Base-by-base conservation (phyloP, 2,329 filamentous ascomycete genomes). In the Diplodia scrobiculata region DNA sequence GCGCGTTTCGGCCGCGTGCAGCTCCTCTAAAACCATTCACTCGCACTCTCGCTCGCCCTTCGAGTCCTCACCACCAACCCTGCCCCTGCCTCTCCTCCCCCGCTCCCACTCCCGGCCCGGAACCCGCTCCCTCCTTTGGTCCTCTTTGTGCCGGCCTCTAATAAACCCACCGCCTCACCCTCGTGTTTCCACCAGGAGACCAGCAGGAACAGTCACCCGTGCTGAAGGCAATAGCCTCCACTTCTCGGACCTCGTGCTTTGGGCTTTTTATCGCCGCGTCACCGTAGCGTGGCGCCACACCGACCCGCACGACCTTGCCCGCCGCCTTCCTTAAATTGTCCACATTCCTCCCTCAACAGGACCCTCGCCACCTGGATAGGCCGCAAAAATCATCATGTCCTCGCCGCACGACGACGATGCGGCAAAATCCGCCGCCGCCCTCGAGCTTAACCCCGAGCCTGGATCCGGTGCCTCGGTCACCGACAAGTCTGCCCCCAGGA, bases 401-500 rank as follows among this genome's bases (percentile, higher is more conserved):
- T 6, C 34, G 29, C 29, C 29, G 29, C 29, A 32, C 29, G 29
- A 32, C 29, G 29, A 32, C 29, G 29, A 32, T n/a, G 17, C 53
- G 14, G 29, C n/a, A 34, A 38, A 17, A 6, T 41, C 34, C 5
- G 1, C 53, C 13, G 17, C 27, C 25, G 34, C 11, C 5, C 29
- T 25, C 34, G 59, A 63, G 29, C 21, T 34, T 14, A 50, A 53
- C 48, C 32, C 48, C 36, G 62, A 54, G 36, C 32, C 62, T 47
- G 62, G 62, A 32, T n/a, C 17, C 14, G 25, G 32, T 4, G 48
- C 48, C 3, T 32, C 50, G 13, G 19, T 21, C 50, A 34, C 62
- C 48, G 10, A 27, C 48, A 14, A 27, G 14, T 32, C 32, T 29
- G 27, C 45, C 9, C 47, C 59, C 19, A 47, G 34, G 27, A 62